Conservation (phyloP, 495 filamentous ascomycete species). For the Annulohypoxylon maeteangense region DNA sequence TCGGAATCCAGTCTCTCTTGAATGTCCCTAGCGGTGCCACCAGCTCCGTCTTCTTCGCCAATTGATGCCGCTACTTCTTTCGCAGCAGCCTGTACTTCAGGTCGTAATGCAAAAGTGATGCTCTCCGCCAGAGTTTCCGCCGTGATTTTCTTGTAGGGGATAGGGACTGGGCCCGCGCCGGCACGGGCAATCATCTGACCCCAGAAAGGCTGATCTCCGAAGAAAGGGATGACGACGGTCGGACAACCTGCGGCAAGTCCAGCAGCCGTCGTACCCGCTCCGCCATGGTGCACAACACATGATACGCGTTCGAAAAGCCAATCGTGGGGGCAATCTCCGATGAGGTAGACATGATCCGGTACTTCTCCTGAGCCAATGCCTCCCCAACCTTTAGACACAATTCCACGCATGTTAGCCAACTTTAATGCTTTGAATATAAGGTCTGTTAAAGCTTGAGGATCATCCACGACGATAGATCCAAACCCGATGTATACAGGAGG, state of each 20-base stretch:
- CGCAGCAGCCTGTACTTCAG: slow-evolving; percentile 52
- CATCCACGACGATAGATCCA: slow-evolving; percentile 72
- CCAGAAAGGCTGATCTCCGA: slow-evolving; percentile 72
- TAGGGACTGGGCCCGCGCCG: slow-evolving; percentile 60
- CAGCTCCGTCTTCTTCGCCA: slow-evolving; percentile 49
- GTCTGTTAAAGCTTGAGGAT: slow-evolving; percentile 63
- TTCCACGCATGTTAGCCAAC: slow-evolving; percentile 62
- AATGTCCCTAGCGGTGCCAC: slow-evolving; percentile 48
- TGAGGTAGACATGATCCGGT: slow-evolving; percentile 61
- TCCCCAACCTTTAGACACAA: slow-evolving; percentile 74
- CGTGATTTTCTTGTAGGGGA: slow-evolving; percentile 57
- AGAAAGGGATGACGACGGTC: slow-evolving; percentile 72
- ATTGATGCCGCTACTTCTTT: slow-evolving; percentile 57
- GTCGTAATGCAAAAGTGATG: slow-evolving; percentile 51
- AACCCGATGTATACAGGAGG: slow-evolving; percentile 75
- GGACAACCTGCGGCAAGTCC: slow-evolving; percentile 68
- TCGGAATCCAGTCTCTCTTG: slow-evolving; percentile 29
- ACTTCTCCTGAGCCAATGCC: slow-evolving; percentile 58
- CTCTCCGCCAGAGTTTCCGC: slow-evolving; percentile 54
- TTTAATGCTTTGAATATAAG: slow-evolving; percentile 66
- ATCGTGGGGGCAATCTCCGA: slow-evolving; percentile 63
- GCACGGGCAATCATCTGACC: slow-evolving; percentile 63
- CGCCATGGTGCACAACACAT: slow-evolving; percentile 72
- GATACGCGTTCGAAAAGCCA: slow-evolving; percentile 74
- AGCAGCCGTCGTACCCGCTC: slow-evolving; percentile 73